These are phyloP conservation scores for Ganoderma meredithae DNA, from an alignment of 1,284 basidiomycete genomes.

Conservation along the genomic window DNA sequence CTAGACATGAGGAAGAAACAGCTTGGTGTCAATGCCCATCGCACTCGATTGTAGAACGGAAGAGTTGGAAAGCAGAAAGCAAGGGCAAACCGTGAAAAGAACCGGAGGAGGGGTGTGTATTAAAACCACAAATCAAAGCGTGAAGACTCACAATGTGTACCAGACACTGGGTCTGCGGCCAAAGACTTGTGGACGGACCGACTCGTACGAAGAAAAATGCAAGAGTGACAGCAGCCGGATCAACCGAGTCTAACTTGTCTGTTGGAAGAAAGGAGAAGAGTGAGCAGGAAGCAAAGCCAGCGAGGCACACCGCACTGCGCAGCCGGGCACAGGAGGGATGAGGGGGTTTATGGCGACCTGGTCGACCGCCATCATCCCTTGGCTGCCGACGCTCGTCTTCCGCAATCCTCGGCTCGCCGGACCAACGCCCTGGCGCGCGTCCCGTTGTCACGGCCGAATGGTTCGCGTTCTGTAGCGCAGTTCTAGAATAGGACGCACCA, in stretches of 20 bases:
- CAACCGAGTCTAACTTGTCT: constrained; percentile 36
- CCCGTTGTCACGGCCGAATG: constrained; percentile 13
- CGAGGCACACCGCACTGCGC: constrained; percentile 25
- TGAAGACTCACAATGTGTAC: constrained; percentile 28
- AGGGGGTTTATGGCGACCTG: constrained; percentile 25
- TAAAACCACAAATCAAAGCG: not conserved
- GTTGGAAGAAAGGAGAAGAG: constrained; percentile 16
- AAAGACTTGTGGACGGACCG: constrained; percentile 8
- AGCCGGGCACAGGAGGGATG: constrained; percentile 9
- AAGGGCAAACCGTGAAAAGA: not conserved
- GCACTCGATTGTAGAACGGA: not conserved
- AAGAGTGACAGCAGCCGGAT: constrained; percentile 34
- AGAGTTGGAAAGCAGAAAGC: not conserved
- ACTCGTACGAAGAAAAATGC: constrained; percentile 7
- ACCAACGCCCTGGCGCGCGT: constrained; percentile 9
- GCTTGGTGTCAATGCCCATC: constrained; percentile 9
- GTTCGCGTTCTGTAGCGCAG: not conserved
- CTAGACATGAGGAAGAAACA: constrained; percentile 11
- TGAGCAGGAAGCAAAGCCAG: constrained; percentile 25
- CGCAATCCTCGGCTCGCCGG: constrained; percentile 1
- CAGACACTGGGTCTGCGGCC: constrained; percentile 28
- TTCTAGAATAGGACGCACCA: not conserved
- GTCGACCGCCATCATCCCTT: constrained; percentile 19
- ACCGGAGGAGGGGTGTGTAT: not conserved
- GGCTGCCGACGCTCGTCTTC: not conserved